Evolutionary conservation across 805 yeast species (phyloP), one percentile per base, ranked within the genome.

Genomic region (Saccharomycopsis fodiens): DNA sequence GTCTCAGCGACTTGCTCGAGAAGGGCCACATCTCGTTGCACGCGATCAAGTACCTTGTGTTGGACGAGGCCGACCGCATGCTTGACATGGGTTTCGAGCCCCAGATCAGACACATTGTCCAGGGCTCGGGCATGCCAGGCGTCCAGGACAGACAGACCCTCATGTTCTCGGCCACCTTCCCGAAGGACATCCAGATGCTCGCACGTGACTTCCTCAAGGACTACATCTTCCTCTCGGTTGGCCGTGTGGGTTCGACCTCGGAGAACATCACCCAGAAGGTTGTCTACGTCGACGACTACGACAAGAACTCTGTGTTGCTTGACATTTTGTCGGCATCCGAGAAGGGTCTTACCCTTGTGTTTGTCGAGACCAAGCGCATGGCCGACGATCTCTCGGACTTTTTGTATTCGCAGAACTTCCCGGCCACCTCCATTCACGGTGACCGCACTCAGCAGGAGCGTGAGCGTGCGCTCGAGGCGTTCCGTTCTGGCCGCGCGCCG

Each of bases 71-170:
- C 62, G 98, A 93, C 72, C 86, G 98, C 75, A 93, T 93, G 98
- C 81, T 93, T 72, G 98, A 93, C 79, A 93, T 93, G 97, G 98
- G 98, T 78, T 93, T 93, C 73, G 98, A 93, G 74, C 97, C 97
- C 55, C 98, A 93, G 76, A 93, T 93, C 64, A 86, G 98, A 78
- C 85, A 88, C 66, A 91, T 93, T 62, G 98, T 93, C 52, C 94
- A 91, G 69, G 95, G 85, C 56, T 89, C 94, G 74, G 97, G 88
- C 66, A 93, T 93, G 98, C 97, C 99, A 52, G 80, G 73, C 54
- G 94, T 85, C 47, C 72, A 76, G 51, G 76, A 83, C 59, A 84
- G 99, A 73, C 98, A 93, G 73, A 93, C 99, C 34, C 79, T 93
- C 60, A 86, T 93, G 95, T 93, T 93, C 72, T 86, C 96, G 32